Percentiles rank a stretch among this genome's conserved stretches.
Conservation (phyloP, 176 grass and related monocot species). For the Oryza coarctata region DNA sequence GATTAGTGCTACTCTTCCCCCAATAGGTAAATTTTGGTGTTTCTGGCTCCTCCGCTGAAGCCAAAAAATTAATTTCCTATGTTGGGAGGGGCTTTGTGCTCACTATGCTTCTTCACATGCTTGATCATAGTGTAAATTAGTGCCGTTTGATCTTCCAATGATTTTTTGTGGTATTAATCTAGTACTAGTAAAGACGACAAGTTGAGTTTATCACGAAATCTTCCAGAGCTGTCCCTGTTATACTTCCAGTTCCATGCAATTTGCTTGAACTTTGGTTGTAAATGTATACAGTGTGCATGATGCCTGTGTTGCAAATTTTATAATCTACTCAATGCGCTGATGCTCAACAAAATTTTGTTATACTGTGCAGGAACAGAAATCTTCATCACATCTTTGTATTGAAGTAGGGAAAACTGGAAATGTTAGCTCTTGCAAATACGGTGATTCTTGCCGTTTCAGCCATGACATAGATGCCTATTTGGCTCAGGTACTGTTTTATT, state of each 20-base stretch:
- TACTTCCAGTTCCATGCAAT: not conserved
- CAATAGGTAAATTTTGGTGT: not conserved
- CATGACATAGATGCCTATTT: constrained; percentile 85
- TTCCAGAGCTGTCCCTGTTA: not conserved
- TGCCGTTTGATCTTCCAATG: not conserved
- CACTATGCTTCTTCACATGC: not conserved
- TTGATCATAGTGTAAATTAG: not conserved
- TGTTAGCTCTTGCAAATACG: constrained; percentile 63
- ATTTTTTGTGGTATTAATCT: not conserved
- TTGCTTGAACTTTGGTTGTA: not conserved
- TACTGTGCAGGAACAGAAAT: constrained; percentile 65
- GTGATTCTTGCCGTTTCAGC: constrained; percentile 76
- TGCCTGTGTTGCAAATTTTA: not conserved
- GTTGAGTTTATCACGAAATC: not conserved
- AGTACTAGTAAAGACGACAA: not conserved
- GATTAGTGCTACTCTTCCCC: too few relatives aligned
- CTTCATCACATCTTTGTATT: constrained; percentile 64
- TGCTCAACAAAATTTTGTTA: constrained; percentile 10
- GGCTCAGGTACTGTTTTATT: constrained; percentile 57
- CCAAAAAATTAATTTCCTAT: not conserved
- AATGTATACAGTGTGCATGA: not conserved
- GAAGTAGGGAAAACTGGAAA: constrained; percentile 77
- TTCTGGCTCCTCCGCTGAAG: not conserved
- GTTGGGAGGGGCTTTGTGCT: not conserved
- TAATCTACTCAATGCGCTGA: constrained; percentile 2